A percentile compares a stretch with the other conserved stretches of the same genome.
phyloP scores from a whole-genome alignment of 2,329 filamentous ascomycete species.

The Tolypocladium paradoxum region DNA sequence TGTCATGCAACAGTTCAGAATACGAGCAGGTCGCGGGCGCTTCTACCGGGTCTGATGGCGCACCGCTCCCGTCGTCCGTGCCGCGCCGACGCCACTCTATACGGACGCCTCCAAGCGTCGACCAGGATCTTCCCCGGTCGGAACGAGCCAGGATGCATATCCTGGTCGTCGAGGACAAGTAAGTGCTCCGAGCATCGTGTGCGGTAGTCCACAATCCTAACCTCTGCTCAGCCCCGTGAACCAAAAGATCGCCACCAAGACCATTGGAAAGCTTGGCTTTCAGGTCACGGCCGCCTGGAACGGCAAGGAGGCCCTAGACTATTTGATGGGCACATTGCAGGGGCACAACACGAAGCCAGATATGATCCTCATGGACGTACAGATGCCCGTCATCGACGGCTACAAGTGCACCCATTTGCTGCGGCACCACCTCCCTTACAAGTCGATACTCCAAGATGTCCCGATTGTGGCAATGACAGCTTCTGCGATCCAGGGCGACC shows the following conservation, averaged over 20 bases:
- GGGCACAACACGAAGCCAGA: conserved; percentile 49
- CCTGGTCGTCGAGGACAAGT: conserved; percentile 77
- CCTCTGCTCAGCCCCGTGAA: conserved; percentile 45
- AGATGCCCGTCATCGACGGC: conserved; percentile 68
- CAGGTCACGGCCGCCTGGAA: conserved; percentile 64
- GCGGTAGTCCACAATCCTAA: conserved; percentile 7
- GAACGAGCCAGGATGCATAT: conserved; percentile 56
- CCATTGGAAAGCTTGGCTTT: conserved; percentile 64
- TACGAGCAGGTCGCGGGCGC: conserved; percentile 37
- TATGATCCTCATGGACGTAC: conserved; percentile 70
- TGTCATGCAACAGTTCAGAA: conserved; percentile 59
- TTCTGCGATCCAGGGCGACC: conserved; percentile 65
- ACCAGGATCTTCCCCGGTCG: conserved; percentile 37
- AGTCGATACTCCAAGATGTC: conserved; percentile 45
- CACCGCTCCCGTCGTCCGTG: conserved; percentile 9
- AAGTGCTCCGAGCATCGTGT: conserved; percentile 20
- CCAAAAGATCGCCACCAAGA: conserved; percentile 66
- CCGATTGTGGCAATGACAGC: conserved; percentile 78
- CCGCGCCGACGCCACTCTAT: conserved; percentile 21
- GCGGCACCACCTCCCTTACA: conserved; percentile 57
- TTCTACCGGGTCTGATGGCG: conserved; percentile 19
- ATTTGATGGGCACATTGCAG: conserved; percentile 45
- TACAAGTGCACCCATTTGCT: conserved; percentile 68
- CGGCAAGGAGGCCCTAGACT: conserved; percentile 67
- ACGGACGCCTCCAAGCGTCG: conserved; percentile 25